phyloP scores from a whole-genome alignment of 2,329 filamentous ascomycete genomes.

The Cercospora sp. region DNA sequence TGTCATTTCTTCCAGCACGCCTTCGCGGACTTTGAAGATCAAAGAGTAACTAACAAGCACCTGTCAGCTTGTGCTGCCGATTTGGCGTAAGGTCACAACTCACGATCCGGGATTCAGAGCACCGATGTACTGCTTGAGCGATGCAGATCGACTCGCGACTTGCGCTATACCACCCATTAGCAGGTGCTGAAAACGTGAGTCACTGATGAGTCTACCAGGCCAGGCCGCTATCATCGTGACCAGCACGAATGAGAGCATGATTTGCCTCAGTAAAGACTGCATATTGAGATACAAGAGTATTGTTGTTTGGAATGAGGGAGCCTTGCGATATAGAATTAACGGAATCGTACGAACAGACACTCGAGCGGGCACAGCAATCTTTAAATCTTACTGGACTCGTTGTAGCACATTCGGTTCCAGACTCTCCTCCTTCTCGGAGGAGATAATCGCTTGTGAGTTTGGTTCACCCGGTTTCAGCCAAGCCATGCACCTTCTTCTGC shows the following conservation, averaged over 20 bases:
- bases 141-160: neutral
- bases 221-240: neutral
- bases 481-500: conserved; percentile 4
- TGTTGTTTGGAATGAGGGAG: neutral
- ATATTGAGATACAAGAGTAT: neutral
- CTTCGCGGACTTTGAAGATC: neutral
- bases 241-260: neutral
- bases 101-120: neutral
- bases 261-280: neutral
- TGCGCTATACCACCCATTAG: neutral
- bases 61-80: neutral
- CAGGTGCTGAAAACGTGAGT: neutral
- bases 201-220: neutral
- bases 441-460: neutral
- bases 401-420: neutral
- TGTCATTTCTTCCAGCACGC: conserved; percentile 3
- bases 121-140: neutral
- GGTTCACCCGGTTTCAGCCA: conserved; percentile 8
- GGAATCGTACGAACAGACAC: neutral
- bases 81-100: neutral
- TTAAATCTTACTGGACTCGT: neutral
- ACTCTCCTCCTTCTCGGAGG: neutral
- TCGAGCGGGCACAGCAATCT: neutral
- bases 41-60: neutral
- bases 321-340: neutral